These are phyloP conservation scores for Emergomyces orientalis DNA, from an alignment of 2,329 filamentous ascomycete species.

Conservation along the genomic window DNA sequence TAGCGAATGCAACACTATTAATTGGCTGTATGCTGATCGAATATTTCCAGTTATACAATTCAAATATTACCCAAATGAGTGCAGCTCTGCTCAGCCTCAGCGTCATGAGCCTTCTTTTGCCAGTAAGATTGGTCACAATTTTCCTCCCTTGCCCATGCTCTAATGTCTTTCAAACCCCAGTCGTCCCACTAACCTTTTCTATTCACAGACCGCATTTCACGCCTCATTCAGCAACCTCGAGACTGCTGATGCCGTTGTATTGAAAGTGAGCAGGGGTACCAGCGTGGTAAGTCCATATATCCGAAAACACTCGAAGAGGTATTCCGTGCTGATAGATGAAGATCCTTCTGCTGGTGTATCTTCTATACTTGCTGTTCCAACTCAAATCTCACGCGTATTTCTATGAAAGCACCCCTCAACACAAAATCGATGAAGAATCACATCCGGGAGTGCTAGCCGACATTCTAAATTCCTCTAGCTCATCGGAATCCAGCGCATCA, in stretches of 20 bases:
- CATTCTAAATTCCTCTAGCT: conserved; percentile 64
- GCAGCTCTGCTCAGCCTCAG: conserved; percentile 83
- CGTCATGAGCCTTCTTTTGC: conserved; percentile 78
- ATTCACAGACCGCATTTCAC: conserved; percentile 69
- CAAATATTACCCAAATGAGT: conserved; percentile 91
- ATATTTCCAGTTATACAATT: conserved; percentile 67
- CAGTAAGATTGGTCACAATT: conserved; percentile 44
- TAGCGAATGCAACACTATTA: neutral
- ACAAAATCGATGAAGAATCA: conserved; percentile 84
- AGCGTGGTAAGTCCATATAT: conserved; percentile 56
- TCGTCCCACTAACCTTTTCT: neutral
- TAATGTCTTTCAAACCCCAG: too few species aligned
- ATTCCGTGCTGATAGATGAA: conserved; percentile 23
- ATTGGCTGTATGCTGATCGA: neutral
- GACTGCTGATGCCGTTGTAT: conserved; percentile 58
- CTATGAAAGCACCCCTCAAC: conserved; percentile 85
- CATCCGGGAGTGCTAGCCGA: conserved; percentile 75
- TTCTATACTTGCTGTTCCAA: conserved; percentile 78
- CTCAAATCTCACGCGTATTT: conserved; percentile 86
- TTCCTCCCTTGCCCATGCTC: neutral
- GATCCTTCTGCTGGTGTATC: conserved; percentile 71
- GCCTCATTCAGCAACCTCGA: conserved; percentile 62
- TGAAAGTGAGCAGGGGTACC: conserved; percentile 81
- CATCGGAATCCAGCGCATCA: conserved; percentile 46
- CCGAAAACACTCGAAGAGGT: neutral